A percentile compares a stretch with the other conserved stretches of the same genome.
Evolutionary conservation across 2,329 filamentous ascomycete genomes (phyloP).

Genomic region (Penicillium sp.): DNA sequence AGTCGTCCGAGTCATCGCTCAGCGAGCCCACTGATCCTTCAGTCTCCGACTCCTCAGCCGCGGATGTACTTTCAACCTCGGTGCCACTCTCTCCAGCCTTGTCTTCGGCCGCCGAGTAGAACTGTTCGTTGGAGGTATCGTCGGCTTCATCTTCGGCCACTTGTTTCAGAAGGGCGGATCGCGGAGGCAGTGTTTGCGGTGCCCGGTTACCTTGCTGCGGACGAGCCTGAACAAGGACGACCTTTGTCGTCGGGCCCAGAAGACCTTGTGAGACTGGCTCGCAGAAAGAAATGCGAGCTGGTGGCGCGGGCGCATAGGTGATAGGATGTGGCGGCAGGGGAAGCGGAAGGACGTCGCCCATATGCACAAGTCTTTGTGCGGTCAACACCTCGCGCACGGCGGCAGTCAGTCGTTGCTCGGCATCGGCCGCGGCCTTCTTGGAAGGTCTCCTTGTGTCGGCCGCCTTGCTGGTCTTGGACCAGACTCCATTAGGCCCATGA

Average conservation of each 20-base stretch:
- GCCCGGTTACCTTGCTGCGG: constrained; percentile 43
- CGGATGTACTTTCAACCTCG: constrained; percentile 56
- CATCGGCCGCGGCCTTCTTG: constrained; percentile 42
- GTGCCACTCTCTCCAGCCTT: constrained; percentile 49
- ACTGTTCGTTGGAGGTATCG: constrained; percentile 85
- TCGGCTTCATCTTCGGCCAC: constrained; percentile 65
- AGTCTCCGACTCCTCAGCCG: constrained; percentile 65
- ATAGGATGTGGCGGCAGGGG: constrained; percentile 77
- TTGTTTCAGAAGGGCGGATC: constrained; percentile 60
- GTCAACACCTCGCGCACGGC: constrained; percentile 75
- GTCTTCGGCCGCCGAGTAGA: constrained; percentile 90
- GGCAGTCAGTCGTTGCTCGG: constrained; percentile 61
- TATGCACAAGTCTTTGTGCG: constrained; percentile 74
- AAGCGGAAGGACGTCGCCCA: constrained; percentile 79
- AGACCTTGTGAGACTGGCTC: constrained; percentile 91
- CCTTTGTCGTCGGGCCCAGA: constrained; percentile 74
- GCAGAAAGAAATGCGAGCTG: constrained; percentile 86
- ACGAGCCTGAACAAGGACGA: constrained; percentile 68
- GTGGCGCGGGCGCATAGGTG: constrained; percentile 79
- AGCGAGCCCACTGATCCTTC: constrained; percentile 53
- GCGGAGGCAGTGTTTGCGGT: constrained; percentile 49
- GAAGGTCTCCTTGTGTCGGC: constrained; percentile 36
- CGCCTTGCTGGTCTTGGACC: constrained; percentile 37
- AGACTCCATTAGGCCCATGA: constrained; percentile 43
- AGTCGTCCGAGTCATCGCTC: constrained; percentile 87